Evolutionary conservation across 169 alveolate species (phyloP), one percentile per base, ranked within the genome.

Genomic region (Cryptosporidium andersoni): DNA sequence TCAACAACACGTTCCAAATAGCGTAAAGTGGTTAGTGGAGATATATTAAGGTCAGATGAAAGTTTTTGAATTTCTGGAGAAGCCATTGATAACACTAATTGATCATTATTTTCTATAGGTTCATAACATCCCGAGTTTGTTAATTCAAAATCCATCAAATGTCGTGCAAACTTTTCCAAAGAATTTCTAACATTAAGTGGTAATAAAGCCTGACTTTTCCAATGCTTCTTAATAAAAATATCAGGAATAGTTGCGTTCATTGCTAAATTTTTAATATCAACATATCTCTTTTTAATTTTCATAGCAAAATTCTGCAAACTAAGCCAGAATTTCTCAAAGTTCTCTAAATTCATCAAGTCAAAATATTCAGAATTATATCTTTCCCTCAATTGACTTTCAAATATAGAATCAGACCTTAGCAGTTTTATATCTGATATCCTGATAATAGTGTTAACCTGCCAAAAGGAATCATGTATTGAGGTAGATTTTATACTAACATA

Each of bases 1-100:
- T 74, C 85, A 40, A 74, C 85, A 47, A 74, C 85, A 60, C 85
- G 85, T 62, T 58, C n/a, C 49, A 74, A 60, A 34, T 74, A 74
- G 45, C 47, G 40, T 55, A 74, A 14, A 11, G 74, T 58, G 3
- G 68, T 58, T 37, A 74, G 45, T 12, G 85, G 85, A 2, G 34
- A 16, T 25, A 74, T 45, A 16, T 62, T 45, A 42, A 74, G 34
- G 51, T 74, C 74, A 14, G 7, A n/a, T 2, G 85, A 74, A 74
- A 74, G 55, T 25, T 39, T 55, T 36, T 58, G 55, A 7, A 74
- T 74, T 58, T 74, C 85, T 6, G 85, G 85, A 36, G 85, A 74
- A 8, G 85, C 85, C 51, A 74, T 14, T 11, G 85, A 74, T 25
- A 74, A 49, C 2, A 74, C 85, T 25, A 60, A n/a, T 12, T 55